Percentiles rank a stretch among this genome's conserved stretches.
Evolutionary conservation across 2,329 filamentous ascomycete species (phyloP).

Genomic region (Biscogniauxia sp.): DNA sequence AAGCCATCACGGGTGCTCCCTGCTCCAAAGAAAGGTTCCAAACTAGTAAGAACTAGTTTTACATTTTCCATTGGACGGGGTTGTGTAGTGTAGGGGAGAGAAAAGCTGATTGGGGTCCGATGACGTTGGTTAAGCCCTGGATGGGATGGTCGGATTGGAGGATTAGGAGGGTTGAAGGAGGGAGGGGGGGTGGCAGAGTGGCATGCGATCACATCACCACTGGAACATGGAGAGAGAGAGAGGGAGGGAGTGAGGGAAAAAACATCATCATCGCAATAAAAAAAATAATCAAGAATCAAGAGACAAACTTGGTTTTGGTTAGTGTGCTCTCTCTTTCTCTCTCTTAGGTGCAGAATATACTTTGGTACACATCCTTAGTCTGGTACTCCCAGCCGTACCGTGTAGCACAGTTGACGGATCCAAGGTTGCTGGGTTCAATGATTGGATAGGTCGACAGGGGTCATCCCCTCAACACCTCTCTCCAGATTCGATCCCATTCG

Average conservation of each 20-base stretch:
- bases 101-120: conserved; percentile 6
- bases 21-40: background rate
- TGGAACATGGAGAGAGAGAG: too few species aligned
- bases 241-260: too few species aligned
- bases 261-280: background rate
- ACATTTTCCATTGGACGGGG: background rate
- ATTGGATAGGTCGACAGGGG: too few species aligned
- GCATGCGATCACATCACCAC: conserved; percentile 16
- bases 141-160: background rate
- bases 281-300: background rate
- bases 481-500: background rate
- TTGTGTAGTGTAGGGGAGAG: background rate
- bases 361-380: too few species aligned
- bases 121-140: background rate
- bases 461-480: too few species aligned
- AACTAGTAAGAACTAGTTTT: background rate
- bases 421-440: too few species aligned
- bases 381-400: too few species aligned
- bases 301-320: background rate
- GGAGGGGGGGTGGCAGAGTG: conserved; percentile 8
- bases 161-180: too few species aligned
- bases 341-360: too few species aligned
- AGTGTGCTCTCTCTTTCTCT: too few species aligned
- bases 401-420: too few species aligned
- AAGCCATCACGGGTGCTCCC: conserved; percentile 4